Evolutionary conservation across 192 early-diverging fungal species (phyloP).

Genomic region (Gaertneriomyces sp.): DNA sequence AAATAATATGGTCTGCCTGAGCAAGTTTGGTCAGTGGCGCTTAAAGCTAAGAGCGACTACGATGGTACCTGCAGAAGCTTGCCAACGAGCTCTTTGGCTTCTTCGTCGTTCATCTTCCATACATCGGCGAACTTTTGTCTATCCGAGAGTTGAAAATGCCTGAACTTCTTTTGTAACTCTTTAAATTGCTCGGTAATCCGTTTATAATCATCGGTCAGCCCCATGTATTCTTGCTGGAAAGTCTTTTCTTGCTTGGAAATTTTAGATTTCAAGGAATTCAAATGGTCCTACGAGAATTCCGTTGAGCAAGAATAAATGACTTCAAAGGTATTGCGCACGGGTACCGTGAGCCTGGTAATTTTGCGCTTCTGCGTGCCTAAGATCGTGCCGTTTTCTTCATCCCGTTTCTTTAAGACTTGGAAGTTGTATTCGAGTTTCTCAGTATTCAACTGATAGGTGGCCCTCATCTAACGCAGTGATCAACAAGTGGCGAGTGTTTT

Average conservation of each 20-base stretch:
- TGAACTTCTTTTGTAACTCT: constrained; percentile 61
- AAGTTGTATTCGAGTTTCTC: constrained; percentile 66
- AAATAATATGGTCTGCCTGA: constrained; percentile 51
- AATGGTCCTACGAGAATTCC: constrained; percentile 38
- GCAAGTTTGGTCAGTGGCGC: too few species aligned
- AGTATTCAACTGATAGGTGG: constrained; percentile 57
- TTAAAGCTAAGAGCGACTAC: background rate
- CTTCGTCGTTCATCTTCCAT: constrained; percentile 58
- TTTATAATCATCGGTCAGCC: constrained; percentile 57
- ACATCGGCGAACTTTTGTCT: constrained; percentile 47
- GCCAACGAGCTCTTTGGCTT: constrained; percentile 44
- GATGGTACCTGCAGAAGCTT: constrained; percentile 45
- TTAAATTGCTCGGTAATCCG: constrained; percentile 58
- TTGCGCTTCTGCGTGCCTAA: constrained; percentile 57
- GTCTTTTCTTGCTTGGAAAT: constrained; percentile 51
- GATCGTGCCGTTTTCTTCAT: constrained; percentile 61
- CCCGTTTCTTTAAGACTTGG: constrained; percentile 60
- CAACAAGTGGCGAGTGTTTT: background rate
- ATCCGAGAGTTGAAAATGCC: constrained; percentile 53
- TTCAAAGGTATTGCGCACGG: background rate
- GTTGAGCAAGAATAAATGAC: background rate
- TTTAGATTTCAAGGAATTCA: constrained; percentile 55
- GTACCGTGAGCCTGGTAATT: constrained; percentile 50
- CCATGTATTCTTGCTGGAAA: constrained; percentile 46
- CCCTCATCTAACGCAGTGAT: constrained; percentile 42